Evolutionary conservation across 2,329 filamentous ascomycete species (phyloP), one percentile per base, ranked within the genome.

Genomic region (Microcera coccophila): DNA sequence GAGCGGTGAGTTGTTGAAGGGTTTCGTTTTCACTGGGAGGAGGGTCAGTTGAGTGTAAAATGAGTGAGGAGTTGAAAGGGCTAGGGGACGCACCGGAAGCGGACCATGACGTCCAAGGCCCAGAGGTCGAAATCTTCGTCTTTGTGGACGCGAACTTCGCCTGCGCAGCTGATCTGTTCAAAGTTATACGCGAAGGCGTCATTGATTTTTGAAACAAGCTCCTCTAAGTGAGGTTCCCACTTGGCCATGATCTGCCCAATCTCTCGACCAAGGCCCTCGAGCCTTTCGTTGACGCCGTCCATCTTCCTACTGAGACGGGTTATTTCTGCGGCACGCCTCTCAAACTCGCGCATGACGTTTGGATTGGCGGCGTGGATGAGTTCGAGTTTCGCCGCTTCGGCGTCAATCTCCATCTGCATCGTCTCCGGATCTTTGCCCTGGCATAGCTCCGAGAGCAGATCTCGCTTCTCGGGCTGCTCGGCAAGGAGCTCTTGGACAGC

Each of bases 121-220:
- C 93, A 98, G 48, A 86, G 81, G 44, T 94, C 88, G 67, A 97
- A 98, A 61, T 97, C 89, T 17, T 89, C 85, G 53, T 90, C 87
- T 64, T 97, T 97, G 72, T 90, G 78, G 4, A 98, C 75, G 47
- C 77, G 77, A 4, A 98, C 90, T 65, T 97, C 87, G 26, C 93
- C 93, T 4, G 90, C 90, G 64, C 93, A 97, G 52, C 84, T 89
- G 61, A 98, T 97, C 62, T 91, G 85, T 58, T 88, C 81, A 63
- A 98, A 97, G 59, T 95, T 97, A 63, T 91, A 85, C 5, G 85
- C 82, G 65, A 98, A 98, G 0, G 90, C 90, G 37, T 88, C 81
- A 61, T 88, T 95, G 67, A 98, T 96, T 59, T 83, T 82, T 16
- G 71, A 71, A 31, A 96, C 77, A 3, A 98, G 75, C 17, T 72